Percentiles rank a stretch among this genome's conserved stretches.
Evolutionary conservation across 1,284 basidiomycete genomes (phyloP).

Genomic region (Bjerkandera adusta): DNA sequence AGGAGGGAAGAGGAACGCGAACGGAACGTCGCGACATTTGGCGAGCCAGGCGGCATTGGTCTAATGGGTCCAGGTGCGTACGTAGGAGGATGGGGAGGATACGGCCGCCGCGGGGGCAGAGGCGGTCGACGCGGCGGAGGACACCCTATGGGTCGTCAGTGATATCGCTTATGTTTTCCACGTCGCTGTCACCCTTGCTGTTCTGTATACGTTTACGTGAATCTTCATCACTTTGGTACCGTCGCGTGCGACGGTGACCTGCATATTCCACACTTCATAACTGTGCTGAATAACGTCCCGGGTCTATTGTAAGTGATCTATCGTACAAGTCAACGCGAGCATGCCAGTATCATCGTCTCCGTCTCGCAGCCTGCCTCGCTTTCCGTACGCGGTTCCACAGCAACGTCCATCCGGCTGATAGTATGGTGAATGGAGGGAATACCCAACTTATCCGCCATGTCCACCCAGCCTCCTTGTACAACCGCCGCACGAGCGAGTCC

Average conservation of each 20-base stretch:
- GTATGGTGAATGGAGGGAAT: conserved; percentile 71
- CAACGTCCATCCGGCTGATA: conserved; percentile 36
- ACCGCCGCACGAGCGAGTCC: conserved; percentile 54
- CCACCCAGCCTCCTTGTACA: conserved; percentile 59
- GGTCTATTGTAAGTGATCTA: no score
- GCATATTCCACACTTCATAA: neutral
- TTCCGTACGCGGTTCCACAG: conserved; percentile 29
- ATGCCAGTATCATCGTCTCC: neutral
- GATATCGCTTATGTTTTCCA: no score
- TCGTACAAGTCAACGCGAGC: no score
- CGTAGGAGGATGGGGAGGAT: conserved; percentile 52
- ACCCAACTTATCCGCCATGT: conserved; percentile 79
- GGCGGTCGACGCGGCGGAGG: conserved; percentile 29
- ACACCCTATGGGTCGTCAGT: neutral
- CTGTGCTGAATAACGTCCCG: neutral
- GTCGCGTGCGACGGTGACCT: neutral
- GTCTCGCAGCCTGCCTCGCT: conserved; percentile 8
- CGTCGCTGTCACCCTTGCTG: no score
- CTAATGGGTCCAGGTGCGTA: conserved; percentile 65
- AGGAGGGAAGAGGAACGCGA: conserved; percentile 77
- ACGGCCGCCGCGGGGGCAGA: conserved; percentile 45
- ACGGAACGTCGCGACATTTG: conserved; percentile 79
- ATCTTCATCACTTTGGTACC: neutral
- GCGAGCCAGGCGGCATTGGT: conserved; percentile 74
- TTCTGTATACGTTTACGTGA: neutral